These are phyloP conservation scores for Gossypium lobatum DNA, from an alignment of 441 rosid species.

Conservation along the genomic window DNA sequence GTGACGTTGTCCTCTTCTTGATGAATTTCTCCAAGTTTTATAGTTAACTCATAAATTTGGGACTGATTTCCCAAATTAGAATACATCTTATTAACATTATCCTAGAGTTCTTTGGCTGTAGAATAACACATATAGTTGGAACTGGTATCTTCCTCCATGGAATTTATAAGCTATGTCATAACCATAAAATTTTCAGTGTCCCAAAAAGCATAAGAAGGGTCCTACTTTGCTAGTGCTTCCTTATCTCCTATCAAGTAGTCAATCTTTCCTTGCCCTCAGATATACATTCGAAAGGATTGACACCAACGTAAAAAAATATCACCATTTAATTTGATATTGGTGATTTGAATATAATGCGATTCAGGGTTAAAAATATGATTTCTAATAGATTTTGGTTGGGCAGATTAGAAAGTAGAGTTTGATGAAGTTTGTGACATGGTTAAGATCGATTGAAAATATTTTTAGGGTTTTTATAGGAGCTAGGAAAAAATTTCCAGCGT, in stretches of 20 bases:
- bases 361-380: no score
- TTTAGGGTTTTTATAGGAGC: background rate
- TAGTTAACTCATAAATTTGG: background rate
- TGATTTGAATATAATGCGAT: no score
- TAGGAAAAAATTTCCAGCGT: background rate
- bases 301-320: no score
- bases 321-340: no score
- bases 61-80: background rate
- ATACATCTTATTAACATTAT: background rate
- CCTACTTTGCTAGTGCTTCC: background rate
- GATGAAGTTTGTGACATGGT: no score
- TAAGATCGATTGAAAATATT: no score
- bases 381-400: no score
- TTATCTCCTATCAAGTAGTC: no score
- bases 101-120: background rate
- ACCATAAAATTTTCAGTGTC: background rate
- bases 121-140: background rate
- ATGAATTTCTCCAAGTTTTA: background rate
- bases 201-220: background rate
- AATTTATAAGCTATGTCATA: background rate
- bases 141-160: background rate
- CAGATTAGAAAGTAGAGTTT: no score
- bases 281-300: no score
- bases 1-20: background rate
- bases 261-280: no score